Percentiles rank a stretch among this genome's conserved stretches.
phyloP scores from a whole-genome alignment of 805 yeast genomes.

The Huiozyma naganishii region DNA sequence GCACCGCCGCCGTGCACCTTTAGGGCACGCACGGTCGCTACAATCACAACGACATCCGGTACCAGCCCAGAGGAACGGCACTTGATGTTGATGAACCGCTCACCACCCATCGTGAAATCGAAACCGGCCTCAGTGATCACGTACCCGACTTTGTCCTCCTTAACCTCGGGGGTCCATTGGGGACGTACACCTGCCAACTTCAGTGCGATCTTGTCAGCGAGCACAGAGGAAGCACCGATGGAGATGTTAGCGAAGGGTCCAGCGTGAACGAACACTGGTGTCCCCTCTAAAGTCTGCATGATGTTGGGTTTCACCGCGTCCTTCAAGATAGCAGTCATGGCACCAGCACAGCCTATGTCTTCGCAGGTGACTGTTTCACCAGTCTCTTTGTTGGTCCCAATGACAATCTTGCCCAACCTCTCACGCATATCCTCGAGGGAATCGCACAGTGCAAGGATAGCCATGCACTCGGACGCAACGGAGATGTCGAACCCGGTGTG shows the following conservation, averaged over 20 bases:
- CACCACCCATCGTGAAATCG: slow-evolving; percentile 90
- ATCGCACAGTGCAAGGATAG: slow-evolving; percentile 64
- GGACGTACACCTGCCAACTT: slow-evolving; percentile 61
- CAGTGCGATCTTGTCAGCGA: slow-evolving; percentile 75
- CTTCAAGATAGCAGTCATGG: slow-evolving; percentile 68
- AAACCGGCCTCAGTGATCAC: slow-evolving; percentile 85
- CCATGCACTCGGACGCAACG: slow-evolving; percentile 82
- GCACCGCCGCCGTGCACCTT: slow-evolving; percentile 87
- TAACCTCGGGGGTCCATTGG: slow-evolving; percentile 32
- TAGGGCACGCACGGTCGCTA: slow-evolving; percentile 76
- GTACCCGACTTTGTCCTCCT: slow-evolving; percentile 49
- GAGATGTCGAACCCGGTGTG: slow-evolving; percentile 74
- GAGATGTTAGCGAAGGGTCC: slow-evolving; percentile 86
- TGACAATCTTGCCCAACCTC: slow-evolving; percentile 65
- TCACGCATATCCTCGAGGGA: slow-evolving; percentile 62
- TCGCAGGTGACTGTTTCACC: slow-evolving; percentile 75
- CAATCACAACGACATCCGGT: slow-evolving; percentile 71
- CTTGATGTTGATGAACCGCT: slow-evolving; percentile 72
- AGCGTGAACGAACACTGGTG: slow-evolving; percentile 80
- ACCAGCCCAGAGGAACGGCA: slow-evolving; percentile 70
- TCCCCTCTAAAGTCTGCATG: slow-evolving; percentile 83
- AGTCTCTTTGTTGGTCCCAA: slow-evolving; percentile 48
- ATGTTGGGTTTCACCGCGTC: slow-evolving; percentile 78
- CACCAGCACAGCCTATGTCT: slow-evolving; percentile 81
- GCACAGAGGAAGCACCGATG: slow-evolving; percentile 74